Conservation (phyloP, 768 basidiomycete genomes). For the Hemileccinum rubropunctum region DNA sequence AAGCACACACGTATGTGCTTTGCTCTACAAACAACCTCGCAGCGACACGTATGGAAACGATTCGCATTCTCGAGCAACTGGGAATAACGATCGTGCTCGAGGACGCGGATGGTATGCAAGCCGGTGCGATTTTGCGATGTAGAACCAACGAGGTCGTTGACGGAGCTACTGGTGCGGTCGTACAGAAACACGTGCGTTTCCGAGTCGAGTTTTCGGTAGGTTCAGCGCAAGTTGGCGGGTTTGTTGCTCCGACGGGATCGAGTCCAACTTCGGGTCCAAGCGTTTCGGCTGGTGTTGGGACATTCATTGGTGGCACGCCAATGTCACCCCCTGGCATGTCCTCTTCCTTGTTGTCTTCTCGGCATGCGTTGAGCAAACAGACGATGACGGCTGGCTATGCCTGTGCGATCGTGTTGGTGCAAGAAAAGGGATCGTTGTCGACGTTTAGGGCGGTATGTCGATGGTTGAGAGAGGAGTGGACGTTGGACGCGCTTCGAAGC, state of each 20-base stretch:
- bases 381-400: constrained; percentile 33
- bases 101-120: constrained; percentile 34
- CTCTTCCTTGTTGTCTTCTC: constrained; percentile 26
- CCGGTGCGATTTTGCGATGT: constrained; percentile 45
- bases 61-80: constrained; percentile 59
- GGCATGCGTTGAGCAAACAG: constrained; percentile 28
- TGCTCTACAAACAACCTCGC: constrained; percentile 57
- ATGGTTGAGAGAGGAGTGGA: constrained; percentile 69
- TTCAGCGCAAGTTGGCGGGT: constrained; percentile 22
- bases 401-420: constrained; percentile 73
- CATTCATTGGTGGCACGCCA: constrained; percentile 6
- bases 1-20: constrained; percentile 51
- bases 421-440: constrained; percentile 89
- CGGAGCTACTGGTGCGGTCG: constrained; percentile 34
- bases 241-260: constrained; percentile 8
- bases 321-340: constrained; percentile 19
- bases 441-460: constrained; percentile 79
- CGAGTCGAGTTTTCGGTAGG: constrained; percentile 67
- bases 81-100: constrained; percentile 66
- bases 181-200: constrained; percentile 79
- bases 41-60: constrained; percentile 63
- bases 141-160: constrained; percentile 49
- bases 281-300: not conserved
- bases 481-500: constrained; percentile 35
- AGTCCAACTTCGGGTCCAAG: not conserved